A percentile compares a stretch with the other conserved stretches of the same genome.
phyloP scores from a whole-genome alignment of 495 filamentous ascomycete species.

The Neurospora sp. region DNA sequence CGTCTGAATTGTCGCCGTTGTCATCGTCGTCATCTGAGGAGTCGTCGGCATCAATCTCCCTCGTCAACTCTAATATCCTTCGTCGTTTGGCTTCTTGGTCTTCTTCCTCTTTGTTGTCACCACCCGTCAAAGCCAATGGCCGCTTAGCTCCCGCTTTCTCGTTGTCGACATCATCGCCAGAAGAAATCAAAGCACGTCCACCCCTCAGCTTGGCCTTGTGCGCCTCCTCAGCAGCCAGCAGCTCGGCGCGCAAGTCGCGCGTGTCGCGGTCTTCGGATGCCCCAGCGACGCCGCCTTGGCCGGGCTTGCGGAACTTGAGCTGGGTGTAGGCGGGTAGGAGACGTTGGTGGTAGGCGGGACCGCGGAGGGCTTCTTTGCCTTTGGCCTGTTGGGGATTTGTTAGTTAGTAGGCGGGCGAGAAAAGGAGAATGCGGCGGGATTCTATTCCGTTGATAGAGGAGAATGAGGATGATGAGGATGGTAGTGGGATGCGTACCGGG shows the following conservation, averaged over 20 bases:
- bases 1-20: conserved; percentile 45
- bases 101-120: conserved; percentile 43
- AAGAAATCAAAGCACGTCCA: conserved; percentile 24
- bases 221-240: conserved; percentile 76
- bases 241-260: conserved; percentile 83
- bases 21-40: conserved; percentile 51
- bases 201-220: conserved; percentile 81
- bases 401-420: background rate
- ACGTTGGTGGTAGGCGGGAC: conserved; percentile 92
- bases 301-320: conserved; percentile 79
- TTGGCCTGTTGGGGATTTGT: conserved; percentile 49
- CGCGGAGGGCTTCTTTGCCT: conserved; percentile 89
- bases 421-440: background rate
- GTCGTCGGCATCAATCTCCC: conserved; percentile 86
- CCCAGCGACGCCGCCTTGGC: conserved; percentile 71
- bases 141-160: conserved; percentile 49
- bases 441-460: background rate
- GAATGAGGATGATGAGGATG: background rate
- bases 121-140: conserved; percentile 41
- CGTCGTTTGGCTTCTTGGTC: conserved; percentile 76
- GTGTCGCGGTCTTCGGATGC: conserved; percentile 41
- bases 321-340: conserved; percentile 86
- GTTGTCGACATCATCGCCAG: conserved; percentile 14
- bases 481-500: conserved; percentile 45
- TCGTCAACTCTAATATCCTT: conserved; percentile 77